Percentiles rank a stretch among this genome's conserved stretches.
These are phyloP conservation scores for Crithidia bombi DNA, from an alignment of 208 protist genomes.

Conservation along the genomic window DNA sequence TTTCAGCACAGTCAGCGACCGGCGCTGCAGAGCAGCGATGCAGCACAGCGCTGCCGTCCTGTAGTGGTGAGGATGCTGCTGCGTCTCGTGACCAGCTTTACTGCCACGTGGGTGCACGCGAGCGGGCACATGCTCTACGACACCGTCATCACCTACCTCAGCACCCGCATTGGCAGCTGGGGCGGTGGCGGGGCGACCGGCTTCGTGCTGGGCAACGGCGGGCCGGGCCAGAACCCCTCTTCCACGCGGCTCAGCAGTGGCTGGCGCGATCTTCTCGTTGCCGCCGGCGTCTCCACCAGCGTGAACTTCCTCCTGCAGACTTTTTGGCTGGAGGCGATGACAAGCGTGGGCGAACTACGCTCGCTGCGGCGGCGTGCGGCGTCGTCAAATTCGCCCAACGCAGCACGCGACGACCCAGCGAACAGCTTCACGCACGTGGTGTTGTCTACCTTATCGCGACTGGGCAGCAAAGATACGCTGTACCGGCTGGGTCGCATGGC, in stretches of 20 bases:
- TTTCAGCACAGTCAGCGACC: constrained; percentile 22
- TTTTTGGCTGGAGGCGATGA: constrained; percentile 29
- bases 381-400: not conserved
- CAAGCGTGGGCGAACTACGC: constrained; percentile 27
- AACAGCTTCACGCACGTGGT: constrained; percentile 14
- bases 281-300: constrained; percentile 29
- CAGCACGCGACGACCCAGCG: not conserved
- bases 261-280: constrained; percentile 33
- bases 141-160: constrained; percentile 35
- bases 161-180: constrained; percentile 25
- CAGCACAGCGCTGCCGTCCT: not conserved
- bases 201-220: constrained; percentile 13
- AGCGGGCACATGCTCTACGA: constrained; percentile 35
- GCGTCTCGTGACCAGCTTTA: constrained; percentile 33
- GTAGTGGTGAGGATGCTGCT: constrained; percentile 17
- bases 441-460: constrained; percentile 18
- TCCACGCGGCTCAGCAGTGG: constrained; percentile 14
- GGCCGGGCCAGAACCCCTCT: not conserved
- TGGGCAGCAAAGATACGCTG: constrained; percentile 24
- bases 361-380: not conserved
- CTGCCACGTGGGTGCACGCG: constrained; percentile 34
- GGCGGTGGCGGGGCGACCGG: constrained; percentile 6
- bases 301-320: constrained; percentile 28
- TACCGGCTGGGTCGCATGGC: constrained; percentile 23
- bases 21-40: constrained; percentile 1